Evolutionary conservation across 306 rosid species (phyloP).

Genomic region (Vigna nakashimae): DNA sequence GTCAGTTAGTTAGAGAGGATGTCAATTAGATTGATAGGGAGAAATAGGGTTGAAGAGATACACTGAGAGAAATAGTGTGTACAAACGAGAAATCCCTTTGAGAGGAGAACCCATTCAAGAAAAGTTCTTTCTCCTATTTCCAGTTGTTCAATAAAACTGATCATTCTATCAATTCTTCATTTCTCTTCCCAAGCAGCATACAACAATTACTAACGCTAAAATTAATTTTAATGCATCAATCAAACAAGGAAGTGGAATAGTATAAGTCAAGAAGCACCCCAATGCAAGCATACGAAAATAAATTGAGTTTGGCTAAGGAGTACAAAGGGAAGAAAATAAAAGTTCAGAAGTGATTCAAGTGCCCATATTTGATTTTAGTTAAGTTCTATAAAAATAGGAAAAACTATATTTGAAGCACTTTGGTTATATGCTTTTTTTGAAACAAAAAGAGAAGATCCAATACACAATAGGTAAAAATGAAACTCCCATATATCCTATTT

Average conservation of each 20-base stretch:
- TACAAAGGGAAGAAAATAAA: not conserved
- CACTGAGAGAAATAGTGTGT: not conserved
- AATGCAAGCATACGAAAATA: slow-evolving; percentile 1
- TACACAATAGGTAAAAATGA: slow-evolving; percentile 18
- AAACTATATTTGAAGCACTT: slow-evolving; percentile 13
- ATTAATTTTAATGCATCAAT: not conserved
- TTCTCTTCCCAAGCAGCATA: not conserved
- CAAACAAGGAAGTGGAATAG: not conserved
- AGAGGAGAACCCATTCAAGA: not conserved
- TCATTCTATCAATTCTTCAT: not conserved
- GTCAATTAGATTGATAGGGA: not conserved
- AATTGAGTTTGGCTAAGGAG: not conserved
- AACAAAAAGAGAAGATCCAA: slow-evolving; percentile 19
- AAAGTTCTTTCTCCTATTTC: not conserved
- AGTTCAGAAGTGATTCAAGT: slow-evolving; percentile 7
- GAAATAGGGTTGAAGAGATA: not conserved
- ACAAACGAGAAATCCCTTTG: not conserved
- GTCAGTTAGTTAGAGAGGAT: not conserved
- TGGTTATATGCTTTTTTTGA: not conserved
- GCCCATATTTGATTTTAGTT: not conserved
- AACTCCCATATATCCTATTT: slow-evolving; percentile 4
- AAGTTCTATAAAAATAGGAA: slow-evolving; percentile 25
- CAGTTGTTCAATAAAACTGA: not conserved
- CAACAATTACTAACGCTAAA: not conserved
- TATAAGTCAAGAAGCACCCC: not conserved